Conservation (phyloP, 2,329 filamentous ascomycete genomes). For the Aureobasidium lini region DNA sequence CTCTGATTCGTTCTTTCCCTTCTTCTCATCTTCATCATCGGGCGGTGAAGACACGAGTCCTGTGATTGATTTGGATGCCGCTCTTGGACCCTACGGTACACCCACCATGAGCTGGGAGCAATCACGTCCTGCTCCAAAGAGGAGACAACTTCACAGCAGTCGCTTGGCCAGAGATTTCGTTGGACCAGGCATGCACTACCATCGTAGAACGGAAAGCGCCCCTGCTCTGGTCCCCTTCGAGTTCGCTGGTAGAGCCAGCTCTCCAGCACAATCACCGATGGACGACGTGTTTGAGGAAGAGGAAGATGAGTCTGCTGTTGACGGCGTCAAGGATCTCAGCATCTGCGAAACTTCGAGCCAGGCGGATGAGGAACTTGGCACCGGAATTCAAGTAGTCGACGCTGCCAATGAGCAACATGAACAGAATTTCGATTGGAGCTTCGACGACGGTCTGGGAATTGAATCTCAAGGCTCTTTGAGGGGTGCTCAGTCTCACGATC, state of each 20-base stretch:
- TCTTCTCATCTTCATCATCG: slow-evolving; percentile 40
- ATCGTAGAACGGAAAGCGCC: slow-evolving; percentile 71
- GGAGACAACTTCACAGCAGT: slow-evolving; percentile 69
- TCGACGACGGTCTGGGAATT: slow-evolving; percentile 33
- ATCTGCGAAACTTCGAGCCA: not conserved
- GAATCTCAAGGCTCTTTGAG: not conserved
- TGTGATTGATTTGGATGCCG: slow-evolving; percentile 90
- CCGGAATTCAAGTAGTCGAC: slow-evolving; percentile 41
- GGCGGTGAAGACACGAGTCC: slow-evolving; percentile 65
- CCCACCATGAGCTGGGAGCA: slow-evolving; percentile 62
- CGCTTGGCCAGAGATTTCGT: slow-evolving; percentile 61
- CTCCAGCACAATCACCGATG: slow-evolving; percentile 55
- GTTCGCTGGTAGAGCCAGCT: slow-evolving; percentile 19
- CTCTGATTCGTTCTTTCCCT: slow-evolving; percentile 4
- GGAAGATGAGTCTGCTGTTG: slow-evolving; percentile 53
- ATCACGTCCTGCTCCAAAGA: slow-evolving; percentile 36
- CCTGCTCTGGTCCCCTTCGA: slow-evolving; percentile 74
- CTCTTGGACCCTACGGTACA: slow-evolving; percentile 85
- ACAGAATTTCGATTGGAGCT: slow-evolving; percentile 31
- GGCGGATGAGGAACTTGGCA: slow-evolving; percentile 22
- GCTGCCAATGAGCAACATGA: slow-evolving; percentile 27
- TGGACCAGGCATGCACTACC: slow-evolving; percentile 65
- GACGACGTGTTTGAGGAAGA: slow-evolving; percentile 83
- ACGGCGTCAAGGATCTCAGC: not conserved
- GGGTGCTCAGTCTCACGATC: not conserved